Conservation (phyloP, 108 stramenopile genomes). For the Cyclostephanos invisitatus region DNA sequence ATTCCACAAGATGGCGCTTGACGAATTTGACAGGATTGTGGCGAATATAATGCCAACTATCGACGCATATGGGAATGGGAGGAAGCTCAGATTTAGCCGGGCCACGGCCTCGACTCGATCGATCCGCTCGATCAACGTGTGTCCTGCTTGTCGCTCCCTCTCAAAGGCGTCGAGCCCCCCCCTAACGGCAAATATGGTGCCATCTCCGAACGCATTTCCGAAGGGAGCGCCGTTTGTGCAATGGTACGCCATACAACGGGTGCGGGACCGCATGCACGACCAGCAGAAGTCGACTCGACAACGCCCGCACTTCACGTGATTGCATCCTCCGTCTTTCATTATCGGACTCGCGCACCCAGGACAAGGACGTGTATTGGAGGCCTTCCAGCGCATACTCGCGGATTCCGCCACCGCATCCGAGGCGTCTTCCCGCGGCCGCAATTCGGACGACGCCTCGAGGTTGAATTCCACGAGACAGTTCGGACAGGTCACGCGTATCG, state of each 20-base stretch:
- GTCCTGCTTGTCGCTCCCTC: constrained; percentile 13
- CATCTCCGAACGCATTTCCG: constrained; percentile 52
- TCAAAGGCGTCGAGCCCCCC: constrained; percentile 16
- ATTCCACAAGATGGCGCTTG: not conserved
- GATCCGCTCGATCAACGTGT: constrained; percentile 39
- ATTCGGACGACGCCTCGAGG: constrained; percentile 53
- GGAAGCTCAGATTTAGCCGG: constrained; percentile 1
- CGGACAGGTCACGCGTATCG: constrained; percentile 65
- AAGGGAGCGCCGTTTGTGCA: constrained; percentile 64
- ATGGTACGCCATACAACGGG: constrained; percentile 48
- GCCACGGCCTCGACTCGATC: constrained; percentile 19
- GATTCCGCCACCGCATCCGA: constrained; percentile 35
- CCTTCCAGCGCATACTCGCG: constrained; percentile 57
- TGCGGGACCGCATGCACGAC: constrained; percentile 64
- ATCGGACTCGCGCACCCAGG: constrained; percentile 46
- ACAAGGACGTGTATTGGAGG: constrained; percentile 36
- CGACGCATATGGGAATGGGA: constrained; percentile 6
- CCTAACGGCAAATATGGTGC: constrained; percentile 17
- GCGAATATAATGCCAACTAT: constrained; percentile 6
- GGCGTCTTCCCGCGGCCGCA: constrained; percentile 12
- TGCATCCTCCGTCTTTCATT: constrained; percentile 52
- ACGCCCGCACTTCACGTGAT: constrained; percentile 52
- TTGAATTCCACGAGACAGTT: constrained; percentile 60
- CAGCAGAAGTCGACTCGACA: constrained; percentile 67
- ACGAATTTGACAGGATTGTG: not conserved